Evolutionary conservation across 2,329 filamentous ascomycete genomes (phyloP).

Genomic region (Colletotrichum tropicale): DNA sequence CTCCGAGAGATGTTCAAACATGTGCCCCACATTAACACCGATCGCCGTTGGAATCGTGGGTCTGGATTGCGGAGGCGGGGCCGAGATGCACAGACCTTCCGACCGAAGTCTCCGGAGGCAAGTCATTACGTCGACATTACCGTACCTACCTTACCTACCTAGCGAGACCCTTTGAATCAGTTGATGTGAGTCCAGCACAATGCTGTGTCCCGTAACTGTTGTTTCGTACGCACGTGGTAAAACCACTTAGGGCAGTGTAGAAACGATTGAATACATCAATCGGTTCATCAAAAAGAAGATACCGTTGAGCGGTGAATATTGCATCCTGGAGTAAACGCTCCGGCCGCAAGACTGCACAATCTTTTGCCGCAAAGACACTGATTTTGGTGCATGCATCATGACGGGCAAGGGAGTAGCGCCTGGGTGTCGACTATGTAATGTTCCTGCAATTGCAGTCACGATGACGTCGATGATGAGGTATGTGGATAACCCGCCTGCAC

Average conservation of each 20-base stretch:
- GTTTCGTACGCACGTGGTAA: background rate
- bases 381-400: background rate
- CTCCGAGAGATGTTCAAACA: background rate
- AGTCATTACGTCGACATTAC: background rate
- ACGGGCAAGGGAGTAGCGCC: background rate
- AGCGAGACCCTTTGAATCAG: background rate
- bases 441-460: slow-evolving; percentile 9
- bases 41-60: background rate
- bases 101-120: background rate
- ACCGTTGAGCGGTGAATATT: background rate
- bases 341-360: background rate
- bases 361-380: background rate
- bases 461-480: slow-evolving; percentile 22
- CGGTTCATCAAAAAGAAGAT: background rate
- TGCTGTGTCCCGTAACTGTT: background rate
- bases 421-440: slow-evolving; percentile 4
- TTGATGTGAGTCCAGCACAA: background rate
- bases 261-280: background rate
- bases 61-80: background rate
- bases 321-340: background rate
- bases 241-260: background rate
- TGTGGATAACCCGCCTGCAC: slow-evolving; percentile 1
- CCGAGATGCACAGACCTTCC: background rate
- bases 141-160: no score
- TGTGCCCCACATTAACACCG: background rate